Percentiles rank a stretch among this genome's conserved stretches.
Conservation (phyloP, 768 basidiomycete genomes). For the Lactarius hengduanensis region DNA sequence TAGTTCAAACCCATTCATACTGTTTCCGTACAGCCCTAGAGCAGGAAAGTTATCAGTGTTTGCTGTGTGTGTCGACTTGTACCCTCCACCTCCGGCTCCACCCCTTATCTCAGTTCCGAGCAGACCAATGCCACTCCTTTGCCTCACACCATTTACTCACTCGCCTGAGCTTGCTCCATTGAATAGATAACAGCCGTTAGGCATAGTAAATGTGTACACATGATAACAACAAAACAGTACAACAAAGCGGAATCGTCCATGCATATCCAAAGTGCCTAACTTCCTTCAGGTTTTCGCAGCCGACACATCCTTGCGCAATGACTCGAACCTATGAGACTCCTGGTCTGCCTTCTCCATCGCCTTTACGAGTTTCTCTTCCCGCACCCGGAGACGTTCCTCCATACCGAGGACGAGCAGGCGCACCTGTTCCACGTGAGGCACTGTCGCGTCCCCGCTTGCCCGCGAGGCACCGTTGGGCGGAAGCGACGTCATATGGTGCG, state of each 20-base stretch:
- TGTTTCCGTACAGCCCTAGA: not conserved
- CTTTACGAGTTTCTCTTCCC: slow-evolving; percentile 61
- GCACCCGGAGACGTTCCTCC: slow-evolving; percentile 64
- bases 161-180: not conserved
- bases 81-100: not conserved
- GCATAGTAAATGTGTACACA: slow-evolving; percentile 20
- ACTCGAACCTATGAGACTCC: slow-evolving; percentile 56
- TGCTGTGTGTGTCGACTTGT: not conserved
- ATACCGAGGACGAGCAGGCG: slow-evolving; percentile 69
- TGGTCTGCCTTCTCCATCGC: slow-evolving; percentile 59
- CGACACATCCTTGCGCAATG: slow-evolving; percentile 37
- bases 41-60: not conserved
- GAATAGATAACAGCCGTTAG: slow-evolving; percentile 1
- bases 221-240: slow-evolving; percentile 13
- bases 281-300: slow-evolving; percentile 18
- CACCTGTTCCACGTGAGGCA: slow-evolving; percentile 67
- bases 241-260: slow-evolving; percentile 6
- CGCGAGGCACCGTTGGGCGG: not conserved
- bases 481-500: not conserved
- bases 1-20: no score
- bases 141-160: not conserved
- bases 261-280: not conserved
- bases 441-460: slow-evolving; percentile 41
- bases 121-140: not conserved
- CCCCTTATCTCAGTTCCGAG: not conserved